phyloP scores from a whole-genome alignment of 2,329 filamentous ascomycete genomes.

The Colletotrichum echinochloae region DNA sequence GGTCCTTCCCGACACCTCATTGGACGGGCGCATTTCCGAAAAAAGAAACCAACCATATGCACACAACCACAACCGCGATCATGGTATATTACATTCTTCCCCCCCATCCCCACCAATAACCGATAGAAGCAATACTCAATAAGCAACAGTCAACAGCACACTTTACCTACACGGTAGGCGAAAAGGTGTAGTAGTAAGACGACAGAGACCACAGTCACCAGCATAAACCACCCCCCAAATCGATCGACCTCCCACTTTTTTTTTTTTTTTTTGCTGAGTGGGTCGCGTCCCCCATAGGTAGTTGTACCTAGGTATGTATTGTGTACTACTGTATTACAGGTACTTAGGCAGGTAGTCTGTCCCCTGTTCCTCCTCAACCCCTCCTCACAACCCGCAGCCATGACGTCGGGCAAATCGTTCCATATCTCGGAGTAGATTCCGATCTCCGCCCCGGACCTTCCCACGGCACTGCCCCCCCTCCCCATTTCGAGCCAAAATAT shows the following conservation, averaged over 20 bases:
- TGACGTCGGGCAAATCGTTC: constrained; percentile 22
- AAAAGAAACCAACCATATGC: neutral
- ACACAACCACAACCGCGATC: no score
- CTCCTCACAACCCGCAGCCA: neutral
- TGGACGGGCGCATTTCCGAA: neutral
- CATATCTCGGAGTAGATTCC: constrained; percentile 35
- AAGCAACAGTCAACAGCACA: neutral
- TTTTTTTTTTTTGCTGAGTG: neutral
- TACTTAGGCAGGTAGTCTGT: no score
- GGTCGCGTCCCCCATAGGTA: neutral
- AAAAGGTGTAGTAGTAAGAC: neutral
- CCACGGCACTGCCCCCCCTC: neutral
- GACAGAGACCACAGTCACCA: no score
- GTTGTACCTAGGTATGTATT: no score
- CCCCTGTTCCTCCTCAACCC: neutral
- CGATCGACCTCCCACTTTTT: neutral
- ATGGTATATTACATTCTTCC: no score
- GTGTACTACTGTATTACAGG: no score
- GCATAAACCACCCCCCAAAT: neutral
- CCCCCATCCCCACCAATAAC: neutral
- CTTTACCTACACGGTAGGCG: no score
- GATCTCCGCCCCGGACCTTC: constrained; percentile 8
- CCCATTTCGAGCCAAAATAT: neutral
- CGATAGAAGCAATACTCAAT: neutral
- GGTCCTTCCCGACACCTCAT: neutral